Percentiles rank a stretch among this genome's conserved stretches.
phyloP scores from a whole-genome alignment of 495 filamentous ascomycete species.

The Penicillium macrosclerotiorum region DNA sequence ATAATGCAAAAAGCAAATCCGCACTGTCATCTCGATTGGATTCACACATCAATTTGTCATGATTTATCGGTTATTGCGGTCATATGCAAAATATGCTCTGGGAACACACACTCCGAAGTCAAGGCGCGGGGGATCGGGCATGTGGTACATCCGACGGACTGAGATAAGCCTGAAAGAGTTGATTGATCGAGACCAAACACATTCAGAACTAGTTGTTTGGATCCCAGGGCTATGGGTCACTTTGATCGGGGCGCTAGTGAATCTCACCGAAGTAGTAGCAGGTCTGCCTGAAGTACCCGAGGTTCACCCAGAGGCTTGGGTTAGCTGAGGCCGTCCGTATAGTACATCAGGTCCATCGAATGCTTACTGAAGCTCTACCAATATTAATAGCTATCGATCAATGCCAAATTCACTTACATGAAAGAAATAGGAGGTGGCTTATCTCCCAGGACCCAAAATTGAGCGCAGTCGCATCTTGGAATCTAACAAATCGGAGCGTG shows the following conservation, averaged over 20 bases:
- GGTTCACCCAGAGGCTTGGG: neutral
- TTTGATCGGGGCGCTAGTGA: constrained; percentile 3
- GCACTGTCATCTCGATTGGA: neutral
- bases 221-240: neutral
- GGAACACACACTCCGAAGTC: too few relatives aligned
- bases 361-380: too few relatives aligned
- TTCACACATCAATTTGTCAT: constrained; percentile 12
- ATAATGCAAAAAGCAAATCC: constrained; percentile 6
- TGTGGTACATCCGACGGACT: neutral
- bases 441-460: neutral
- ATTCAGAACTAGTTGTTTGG: neutral
- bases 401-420: too few relatives aligned
- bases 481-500: neutral
- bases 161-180: constrained; percentile 15
- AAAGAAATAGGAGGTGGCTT: neutral
- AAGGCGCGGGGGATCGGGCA: too few relatives aligned
- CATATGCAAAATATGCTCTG: too few relatives aligned
- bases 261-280: too few relatives aligned
- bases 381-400: too few relatives aligned
- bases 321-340: too few relatives aligned
- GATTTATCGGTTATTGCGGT: constrained; percentile 3
- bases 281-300: too few relatives aligned
- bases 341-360: too few relatives aligned
- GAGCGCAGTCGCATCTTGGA: neutral
- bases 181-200: constrained; percentile 8